Base-by-base conservation (phyloP, 768 basidiomycete genomes). In the Podaxis sp. region DNA sequence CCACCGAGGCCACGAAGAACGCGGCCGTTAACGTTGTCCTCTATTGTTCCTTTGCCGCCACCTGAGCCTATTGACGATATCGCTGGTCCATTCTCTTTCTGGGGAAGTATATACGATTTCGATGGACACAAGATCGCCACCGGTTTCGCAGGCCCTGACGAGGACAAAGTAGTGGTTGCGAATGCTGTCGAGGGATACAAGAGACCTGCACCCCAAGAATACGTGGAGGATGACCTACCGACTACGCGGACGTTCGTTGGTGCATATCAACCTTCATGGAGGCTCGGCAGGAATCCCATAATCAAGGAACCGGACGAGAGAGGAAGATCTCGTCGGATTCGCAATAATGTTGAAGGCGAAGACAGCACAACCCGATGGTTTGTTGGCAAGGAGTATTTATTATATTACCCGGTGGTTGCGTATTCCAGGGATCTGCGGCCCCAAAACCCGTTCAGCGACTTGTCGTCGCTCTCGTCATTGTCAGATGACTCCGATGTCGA, bases 181-280 rank as follows among this genome's bases (percentile, higher is more conserved):
- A 61, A 54, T 19, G 42, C 52, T 17, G 28, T 54, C 8, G 44
- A 54, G 12, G 60, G 60, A 7, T 61, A 61, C 22, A 36, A 28
- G 15, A 51, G 48, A 42, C 19, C 58, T 26, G 22, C 7, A 22
- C 28, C 33, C 30, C 12, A 39, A 22, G 46, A 56, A 48, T 39
- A 40, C 26, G 46, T 48, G 13, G 44, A 48, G n/a, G 60, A 46
- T 11, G 60, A 55, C 5, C 30, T 46, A 17, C 61, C 51, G 24
- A 26, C 55, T n/a, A 36, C 39, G 13, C 48, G 67, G 28, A 61
- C 52, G 9, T 68, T 68, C 49, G 42, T 68, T 38, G 67, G 67
- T 8, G 52, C 63, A 30, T 42, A 39, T 22, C 67, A 68, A 54
- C 59, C 59, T 12, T 58, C 59, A 12, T 68, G 67, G 67, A 57